These are phyloP conservation scores for Colletotrichum lentis DNA, from an alignment of 2,329 filamentous ascomycete genomes.

Conservation along the genomic window DNA sequence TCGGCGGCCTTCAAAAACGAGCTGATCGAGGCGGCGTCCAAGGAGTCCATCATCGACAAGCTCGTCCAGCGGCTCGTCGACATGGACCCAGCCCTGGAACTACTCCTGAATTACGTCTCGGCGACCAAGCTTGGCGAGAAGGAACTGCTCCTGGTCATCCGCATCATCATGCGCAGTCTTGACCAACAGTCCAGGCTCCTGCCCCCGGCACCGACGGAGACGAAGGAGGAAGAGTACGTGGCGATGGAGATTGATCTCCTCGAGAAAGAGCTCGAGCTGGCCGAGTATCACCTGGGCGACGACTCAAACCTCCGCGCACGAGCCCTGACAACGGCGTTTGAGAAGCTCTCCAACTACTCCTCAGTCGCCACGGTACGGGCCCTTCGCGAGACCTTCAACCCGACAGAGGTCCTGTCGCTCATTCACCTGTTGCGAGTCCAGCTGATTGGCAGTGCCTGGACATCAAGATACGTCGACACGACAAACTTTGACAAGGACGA, in stretches of 20 bases:
- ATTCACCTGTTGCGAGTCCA: constrained; percentile 78
- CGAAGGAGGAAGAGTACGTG: constrained; percentile 47
- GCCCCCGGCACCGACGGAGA: constrained; percentile 36
- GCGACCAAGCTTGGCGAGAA: constrained; percentile 70
- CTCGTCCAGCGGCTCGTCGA: constrained; percentile 69
- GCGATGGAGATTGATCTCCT: constrained; percentile 67
- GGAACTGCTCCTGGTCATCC: constrained; percentile 73
- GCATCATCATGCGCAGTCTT: constrained; percentile 73
- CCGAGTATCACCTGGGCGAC: constrained; percentile 71
- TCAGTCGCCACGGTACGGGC: constrained; percentile 66
- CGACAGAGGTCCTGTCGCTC: constrained; percentile 74
- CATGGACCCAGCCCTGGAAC: constrained; percentile 72
- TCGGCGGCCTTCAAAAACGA: constrained; percentile 64
- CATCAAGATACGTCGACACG: constrained; percentile 71
- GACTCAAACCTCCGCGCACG: constrained; percentile 69
- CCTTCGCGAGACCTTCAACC: constrained; percentile 69
- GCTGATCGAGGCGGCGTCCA: constrained; percentile 54
- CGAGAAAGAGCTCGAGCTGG: constrained; percentile 72
- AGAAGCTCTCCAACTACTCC: constrained; percentile 74
- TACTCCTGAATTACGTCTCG: constrained; percentile 71
- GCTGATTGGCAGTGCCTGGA: constrained; percentile 79
- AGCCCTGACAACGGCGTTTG: constrained; percentile 72
- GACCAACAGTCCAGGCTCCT: constrained; percentile 50
- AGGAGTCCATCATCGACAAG: constrained; percentile 55
- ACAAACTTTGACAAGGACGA: constrained; percentile 56